Percentiles rank a stretch among this genome's conserved stretches.
Evolutionary conservation across 139 green algal species (phyloP).

Genomic region (Trebouxia sp.): DNA sequence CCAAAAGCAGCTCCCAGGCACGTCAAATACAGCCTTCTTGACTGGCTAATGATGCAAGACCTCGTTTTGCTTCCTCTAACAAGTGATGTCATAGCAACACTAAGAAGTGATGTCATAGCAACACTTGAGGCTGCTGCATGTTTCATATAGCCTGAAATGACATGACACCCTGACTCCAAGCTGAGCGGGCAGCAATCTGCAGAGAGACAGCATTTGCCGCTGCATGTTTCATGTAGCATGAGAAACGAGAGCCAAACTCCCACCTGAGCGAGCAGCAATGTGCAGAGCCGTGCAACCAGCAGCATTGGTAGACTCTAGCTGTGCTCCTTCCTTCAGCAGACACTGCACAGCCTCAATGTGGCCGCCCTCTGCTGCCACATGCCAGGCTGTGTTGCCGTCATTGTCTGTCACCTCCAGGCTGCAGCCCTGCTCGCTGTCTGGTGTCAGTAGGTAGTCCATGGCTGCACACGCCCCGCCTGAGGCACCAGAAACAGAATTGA

Average conservation of each 20-base stretch:
- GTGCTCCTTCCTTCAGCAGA: constrained; percentile 33
- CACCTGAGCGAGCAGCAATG: constrained; percentile 28
- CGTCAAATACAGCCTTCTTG: too few species aligned
- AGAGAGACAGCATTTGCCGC: too few species aligned
- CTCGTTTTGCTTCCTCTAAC: too few species aligned
- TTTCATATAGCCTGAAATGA: too few species aligned
- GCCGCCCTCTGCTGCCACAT: constrained; percentile 34
- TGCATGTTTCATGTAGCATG: too few species aligned
- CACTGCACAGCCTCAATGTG: constrained; percentile 25
- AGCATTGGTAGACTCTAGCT: neutral
- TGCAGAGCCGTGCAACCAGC: constrained; percentile 22
- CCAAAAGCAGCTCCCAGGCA: too few species aligned
- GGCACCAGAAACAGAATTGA: neutral
- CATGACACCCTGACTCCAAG: too few species aligned
- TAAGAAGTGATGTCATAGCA: too few species aligned
- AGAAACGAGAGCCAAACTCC: neutral
- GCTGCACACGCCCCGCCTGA: constrained; percentile 40
- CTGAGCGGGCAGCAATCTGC: too few species aligned
- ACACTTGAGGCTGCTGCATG: too few species aligned
- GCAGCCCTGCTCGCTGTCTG: constrained; percentile 32
- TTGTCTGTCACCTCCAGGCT: constrained; percentile 28
- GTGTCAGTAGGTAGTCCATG: constrained; percentile 45
- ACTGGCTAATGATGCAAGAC: too few species aligned
- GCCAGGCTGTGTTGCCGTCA: constrained; percentile 30
- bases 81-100: too few species aligned